These are phyloP conservation scores for Cicer cuneatum DNA, from an alignment of 306 rosid genomes.

Conservation along the genomic window DNA sequence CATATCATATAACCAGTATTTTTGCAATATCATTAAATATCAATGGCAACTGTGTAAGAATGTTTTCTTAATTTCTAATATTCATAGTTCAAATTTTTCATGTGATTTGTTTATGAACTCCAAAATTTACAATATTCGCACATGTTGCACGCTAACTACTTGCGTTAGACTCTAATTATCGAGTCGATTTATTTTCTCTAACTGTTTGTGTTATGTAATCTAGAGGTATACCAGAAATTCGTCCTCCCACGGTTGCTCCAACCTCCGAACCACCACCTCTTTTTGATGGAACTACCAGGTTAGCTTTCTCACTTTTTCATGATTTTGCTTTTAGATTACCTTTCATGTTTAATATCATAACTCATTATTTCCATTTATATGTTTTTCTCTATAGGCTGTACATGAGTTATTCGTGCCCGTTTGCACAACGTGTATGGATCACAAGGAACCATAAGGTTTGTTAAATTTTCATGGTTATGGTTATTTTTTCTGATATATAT, in stretches of 20 bases:
- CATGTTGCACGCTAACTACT: too few species aligned
- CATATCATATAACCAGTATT: not conserved
- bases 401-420: slow-evolving; percentile 57
- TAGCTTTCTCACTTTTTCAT: not conserved
- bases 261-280: slow-evolving; percentile 64
- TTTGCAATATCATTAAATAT: slow-evolving; percentile 4
- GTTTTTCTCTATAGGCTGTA: slow-evolving; percentile 53
- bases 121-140: too few species aligned
- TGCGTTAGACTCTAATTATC: too few species aligned
- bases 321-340: not conserved
- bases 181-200: not conserved
- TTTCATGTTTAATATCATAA: not conserved
- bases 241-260: slow-evolving; percentile 52
- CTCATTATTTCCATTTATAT: not conserved
- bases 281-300: slow-evolving; percentile 81
- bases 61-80: not conserved
- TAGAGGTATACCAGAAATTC: slow-evolving; percentile 36
- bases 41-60: slow-evolving; percentile 56
- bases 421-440: slow-evolving; percentile 81
- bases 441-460: slow-evolving; percentile 74
- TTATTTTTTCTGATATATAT: not conserved
- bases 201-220: not conserved
- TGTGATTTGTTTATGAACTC: not conserved
- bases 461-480: not conserved
- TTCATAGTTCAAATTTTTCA: not conserved